Conservation (phyloP, 2,329 filamentous ascomycete genomes). For the Nectriaceae sp. region DNA sequence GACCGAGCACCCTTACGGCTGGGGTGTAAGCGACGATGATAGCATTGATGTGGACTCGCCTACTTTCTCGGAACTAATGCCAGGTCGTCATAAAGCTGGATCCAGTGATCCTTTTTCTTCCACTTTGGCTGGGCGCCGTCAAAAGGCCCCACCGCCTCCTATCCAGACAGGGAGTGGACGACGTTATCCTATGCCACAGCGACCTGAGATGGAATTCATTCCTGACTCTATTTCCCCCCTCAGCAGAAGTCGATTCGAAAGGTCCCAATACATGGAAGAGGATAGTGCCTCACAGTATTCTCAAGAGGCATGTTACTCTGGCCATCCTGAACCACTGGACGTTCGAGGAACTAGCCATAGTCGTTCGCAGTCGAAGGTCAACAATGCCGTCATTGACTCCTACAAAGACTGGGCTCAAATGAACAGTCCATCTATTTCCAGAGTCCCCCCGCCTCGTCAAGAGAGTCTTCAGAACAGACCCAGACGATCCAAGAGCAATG, state of each 20-base stretch:
- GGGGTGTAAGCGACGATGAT: constrained; percentile 12
- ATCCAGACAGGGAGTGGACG: constrained; percentile 24
- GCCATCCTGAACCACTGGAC: constrained; percentile 23
- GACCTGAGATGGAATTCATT: constrained; percentile 20
- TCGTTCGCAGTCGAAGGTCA: constrained; percentile 21
- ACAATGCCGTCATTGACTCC: constrained; percentile 20
- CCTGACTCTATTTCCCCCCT: constrained; percentile 31
- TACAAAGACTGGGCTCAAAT: constrained; percentile 30
- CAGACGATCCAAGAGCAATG: constrained; percentile 32
- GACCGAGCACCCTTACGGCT: constrained; percentile 6
- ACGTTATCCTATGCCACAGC: constrained; percentile 7
- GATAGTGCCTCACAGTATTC: constrained; percentile 29
- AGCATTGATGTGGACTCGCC: constrained; percentile 19
- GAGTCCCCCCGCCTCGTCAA: constrained; percentile 15
- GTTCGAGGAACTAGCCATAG: constrained; percentile 11
- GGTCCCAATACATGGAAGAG: constrained; percentile 13
- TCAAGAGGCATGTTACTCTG: constrained; percentile 12
- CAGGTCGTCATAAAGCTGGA: constrained; percentile 17
- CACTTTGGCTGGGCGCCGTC: constrained; percentile 34
- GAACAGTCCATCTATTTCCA: constrained; percentile 17
- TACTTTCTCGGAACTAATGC: constrained; percentile 36
- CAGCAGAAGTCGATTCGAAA: constrained; percentile 14
- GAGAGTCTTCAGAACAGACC: constrained; percentile 21
- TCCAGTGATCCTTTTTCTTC: constrained; percentile 14
- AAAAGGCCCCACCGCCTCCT: constrained; percentile 27